Conservation (phyloP, 2,329 filamentous ascomycete genomes). For the Paecilomyces fulvus region DNA sequence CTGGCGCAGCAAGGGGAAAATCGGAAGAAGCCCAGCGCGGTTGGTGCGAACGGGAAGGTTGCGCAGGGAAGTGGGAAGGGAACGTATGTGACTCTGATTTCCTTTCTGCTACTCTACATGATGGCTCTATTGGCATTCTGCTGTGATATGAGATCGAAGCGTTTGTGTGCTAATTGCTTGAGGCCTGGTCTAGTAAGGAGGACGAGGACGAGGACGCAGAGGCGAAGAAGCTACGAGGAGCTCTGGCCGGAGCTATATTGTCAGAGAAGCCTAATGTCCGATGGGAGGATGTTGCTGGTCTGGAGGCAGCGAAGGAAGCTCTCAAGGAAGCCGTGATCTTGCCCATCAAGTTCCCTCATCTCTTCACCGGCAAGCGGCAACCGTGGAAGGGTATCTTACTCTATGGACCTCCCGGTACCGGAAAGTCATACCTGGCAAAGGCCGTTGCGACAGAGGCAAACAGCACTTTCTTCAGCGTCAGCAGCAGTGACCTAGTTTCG, state of each 20-base stretch:
- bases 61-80: conserved; percentile 46
- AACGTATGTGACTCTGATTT: conserved; percentile 35
- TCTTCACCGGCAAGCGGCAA: conserved; percentile 92
- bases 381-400: conserved; percentile 97
- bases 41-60: conserved; percentile 45
- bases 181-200: conserved; percentile 21
- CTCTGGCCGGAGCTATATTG: conserved; percentile 83
- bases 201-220: conserved; percentile 73
- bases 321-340: conserved; percentile 95
- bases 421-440: conserved; percentile 96
- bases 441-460: conserved; percentile 97
- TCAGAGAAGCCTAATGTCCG: conserved; percentile 92
- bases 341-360: conserved; percentile 94
- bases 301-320: conserved; percentile 91
- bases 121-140: background rate
- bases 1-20: conserved; percentile 53
- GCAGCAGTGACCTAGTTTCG: conserved; percentile 91
- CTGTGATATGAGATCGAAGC: background rate
- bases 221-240: conserved; percentile 87
- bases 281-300: conserved; percentile 95
- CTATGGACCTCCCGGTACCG: conserved; percentile 92
- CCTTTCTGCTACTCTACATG: conserved; percentile 1
- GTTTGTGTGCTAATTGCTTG: conserved; percentile 3
- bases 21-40: conserved; percentile 44
- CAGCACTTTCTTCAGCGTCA: conserved; percentile 98